Evolutionary conservation across 805 yeast genomes (phyloP), one percentile per base, ranked within the genome.

Genomic region (Candida mattraensis): DNA sequence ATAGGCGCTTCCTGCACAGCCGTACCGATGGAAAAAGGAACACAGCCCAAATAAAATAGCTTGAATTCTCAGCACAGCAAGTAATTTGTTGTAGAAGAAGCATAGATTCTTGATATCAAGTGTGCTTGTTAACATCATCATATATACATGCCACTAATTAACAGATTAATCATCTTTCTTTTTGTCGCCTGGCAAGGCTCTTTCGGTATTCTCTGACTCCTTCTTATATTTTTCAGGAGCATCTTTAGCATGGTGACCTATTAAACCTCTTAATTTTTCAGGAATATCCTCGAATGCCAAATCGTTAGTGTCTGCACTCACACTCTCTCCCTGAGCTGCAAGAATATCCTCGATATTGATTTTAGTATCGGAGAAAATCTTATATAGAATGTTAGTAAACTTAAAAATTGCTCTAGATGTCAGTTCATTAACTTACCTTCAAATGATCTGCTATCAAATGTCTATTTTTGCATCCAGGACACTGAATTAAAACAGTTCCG

Each of bases 381-480:
- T 58, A 35, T 24, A 13, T 63, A 51, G 44, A 58, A 58, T 28
- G 34, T 28, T 39, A 38, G 35, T 8, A 21, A 18, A 12, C 24
- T 7, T n/a, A 13, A 22, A 10, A n/a, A n/a, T n/a, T n/a, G n/a
- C n/a, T n/a, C n/a, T n/a, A n/a, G n/a, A n/a, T n/a, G n/a, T n/a
- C n/a, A n/a, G n/a, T 28, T 3, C 26, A 18, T 8, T 18, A n/a
- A 58, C 67, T 34, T 47, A 66, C 71, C 54, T 78, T 81, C 40
- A 83, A 62, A 54, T 83, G 89, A 56, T 91, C 98, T 0, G 97
- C 95, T 25, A 91, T 89, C 54, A 91, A 64, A 56, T 91, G 98
- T 46, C 96, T 76, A 53, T 76, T 81, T 46, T 82, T 72, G 59
- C 98, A 91, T 11, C 88, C 85, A 0, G 98, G 98, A 57, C 98